Conservation (phyloP, 2,329 filamentous ascomycete genomes). For the Stemphylium vesicarium region DNA sequence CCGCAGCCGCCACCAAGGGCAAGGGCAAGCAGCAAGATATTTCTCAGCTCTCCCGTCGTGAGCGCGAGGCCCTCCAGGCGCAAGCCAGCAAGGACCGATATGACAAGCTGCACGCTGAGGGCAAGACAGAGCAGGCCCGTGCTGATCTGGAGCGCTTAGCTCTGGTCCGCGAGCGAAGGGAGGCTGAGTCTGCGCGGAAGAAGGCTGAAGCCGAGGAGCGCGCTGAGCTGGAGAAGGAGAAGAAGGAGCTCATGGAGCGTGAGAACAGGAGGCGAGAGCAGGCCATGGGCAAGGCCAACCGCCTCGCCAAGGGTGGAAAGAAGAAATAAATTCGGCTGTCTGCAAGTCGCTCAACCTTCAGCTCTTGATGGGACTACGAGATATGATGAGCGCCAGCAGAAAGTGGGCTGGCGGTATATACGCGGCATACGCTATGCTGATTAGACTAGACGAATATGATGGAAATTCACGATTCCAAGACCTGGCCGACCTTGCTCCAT, state of each 20-base stretch:
- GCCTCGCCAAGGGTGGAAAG: slow-evolving; percentile 47
- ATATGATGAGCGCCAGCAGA: slow-evolving; percentile 5
- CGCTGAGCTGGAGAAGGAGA: slow-evolving; percentile 63
- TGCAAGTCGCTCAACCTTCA: slow-evolving; percentile 23
- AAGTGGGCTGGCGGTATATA: slow-evolving; percentile 3
- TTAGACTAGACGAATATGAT: slow-evolving; percentile 12
- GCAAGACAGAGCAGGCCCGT: slow-evolving; percentile 95
- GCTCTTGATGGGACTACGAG: slow-evolving; percentile 12
- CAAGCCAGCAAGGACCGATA: slow-evolving; percentile 89
- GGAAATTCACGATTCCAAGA: not conserved
- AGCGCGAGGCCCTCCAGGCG: slow-evolving; percentile 82
- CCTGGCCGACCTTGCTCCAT: not conserved
- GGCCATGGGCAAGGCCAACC: slow-evolving; percentile 54
- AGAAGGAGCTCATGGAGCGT: slow-evolving; percentile 56
- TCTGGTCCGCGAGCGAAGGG: slow-evolving; percentile 84
- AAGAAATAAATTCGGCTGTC: slow-evolving; percentile 42
- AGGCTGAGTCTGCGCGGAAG: slow-evolving; percentile 81
- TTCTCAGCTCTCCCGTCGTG: slow-evolving; percentile 68
- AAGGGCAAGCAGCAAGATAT: slow-evolving; percentile 60
- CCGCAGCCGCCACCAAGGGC: slow-evolving; percentile 63
- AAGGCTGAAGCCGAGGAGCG: slow-evolving; percentile 66
- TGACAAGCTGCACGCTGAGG: slow-evolving; percentile 87
- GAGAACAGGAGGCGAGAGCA: slow-evolving; percentile 57
- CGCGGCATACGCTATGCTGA: slow-evolving; percentile 4
- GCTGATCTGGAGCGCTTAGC: slow-evolving; percentile 84